Percentiles rank a stretch among this genome's conserved stretches.
phyloP scores from a whole-genome alignment of 257 asterid species.

The Eucommia ulmoides region DNA sequence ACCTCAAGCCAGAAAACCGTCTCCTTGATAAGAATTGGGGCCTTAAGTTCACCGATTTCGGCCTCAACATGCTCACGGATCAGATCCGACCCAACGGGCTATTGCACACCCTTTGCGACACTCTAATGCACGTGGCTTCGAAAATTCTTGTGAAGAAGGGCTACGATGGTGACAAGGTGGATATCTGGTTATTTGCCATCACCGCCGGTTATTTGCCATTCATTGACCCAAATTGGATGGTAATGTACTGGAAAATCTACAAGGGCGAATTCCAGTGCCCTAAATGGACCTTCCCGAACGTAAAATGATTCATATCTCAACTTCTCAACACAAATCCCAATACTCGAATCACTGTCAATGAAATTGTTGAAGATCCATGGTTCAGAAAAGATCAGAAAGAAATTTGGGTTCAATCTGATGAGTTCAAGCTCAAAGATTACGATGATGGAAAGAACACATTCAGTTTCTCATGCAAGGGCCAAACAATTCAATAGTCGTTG shows the following conservation, averaged over 20 bases:
- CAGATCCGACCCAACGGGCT: not conserved
- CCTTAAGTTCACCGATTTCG: not conserved
- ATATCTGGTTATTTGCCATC: not conserved
- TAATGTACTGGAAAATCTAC: too few relatives aligned
- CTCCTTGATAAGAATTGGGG: not conserved
- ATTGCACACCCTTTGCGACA: not conserved
- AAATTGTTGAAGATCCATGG: constrained; percentile 8
- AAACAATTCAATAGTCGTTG: too few relatives aligned
- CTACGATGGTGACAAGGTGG: not conserved
- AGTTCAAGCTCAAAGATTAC: constrained; percentile 26
- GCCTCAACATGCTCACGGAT: not conserved
- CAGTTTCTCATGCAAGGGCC: too few relatives aligned
- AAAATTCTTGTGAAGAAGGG: not conserved
- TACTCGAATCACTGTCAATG: constrained; percentile 5
- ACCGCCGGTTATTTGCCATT: not conserved
- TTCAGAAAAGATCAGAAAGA: constrained; percentile 19
- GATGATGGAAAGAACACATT: too few relatives aligned
- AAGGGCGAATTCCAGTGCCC: constrained; percentile 7
- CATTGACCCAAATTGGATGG: constrained; percentile 5
- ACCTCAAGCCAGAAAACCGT: not conserved
- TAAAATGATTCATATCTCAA: constrained; percentile 3
- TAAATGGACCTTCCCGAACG: constrained; percentile 8
- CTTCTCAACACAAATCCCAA: constrained; percentile 10
- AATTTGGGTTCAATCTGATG: constrained; percentile 20
- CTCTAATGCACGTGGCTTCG: not conserved